These are phyloP conservation scores for Phlebopus sp. DNA, from an alignment of 1,284 basidiomycete genomes.

Conservation along the genomic window DNA sequence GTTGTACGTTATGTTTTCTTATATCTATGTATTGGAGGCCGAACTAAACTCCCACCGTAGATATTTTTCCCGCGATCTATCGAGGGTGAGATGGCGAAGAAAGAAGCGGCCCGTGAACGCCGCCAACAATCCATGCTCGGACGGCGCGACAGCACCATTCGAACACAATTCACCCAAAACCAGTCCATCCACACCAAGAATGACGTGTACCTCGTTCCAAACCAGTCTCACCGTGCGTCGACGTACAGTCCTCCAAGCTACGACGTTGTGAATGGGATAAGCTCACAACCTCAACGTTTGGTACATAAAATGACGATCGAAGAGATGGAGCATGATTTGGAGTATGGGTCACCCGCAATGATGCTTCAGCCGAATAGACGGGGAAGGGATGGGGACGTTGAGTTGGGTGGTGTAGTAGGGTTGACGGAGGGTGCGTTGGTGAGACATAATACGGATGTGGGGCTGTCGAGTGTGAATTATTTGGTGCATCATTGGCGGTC, in stretches of 20 bases:
- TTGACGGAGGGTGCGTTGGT: constrained; percentile 38
- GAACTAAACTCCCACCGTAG: constrained; percentile 34
- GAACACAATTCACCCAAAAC: background rate
- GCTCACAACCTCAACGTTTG: background rate
- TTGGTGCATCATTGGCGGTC: constrained; percentile 49
- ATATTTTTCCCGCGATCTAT: constrained; percentile 78
- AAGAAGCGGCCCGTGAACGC: constrained; percentile 41
- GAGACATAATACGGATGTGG: constrained; percentile 28
- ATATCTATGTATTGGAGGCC: background rate
- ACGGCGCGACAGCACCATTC: background rate
- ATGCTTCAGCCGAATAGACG: constrained; percentile 44
- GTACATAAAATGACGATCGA: background rate
- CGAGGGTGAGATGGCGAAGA: constrained; percentile 54
- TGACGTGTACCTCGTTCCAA: background rate
- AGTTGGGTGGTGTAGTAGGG: constrained; percentile 25
- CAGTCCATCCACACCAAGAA: constrained; percentile 8
- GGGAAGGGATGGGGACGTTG: constrained; percentile 38
- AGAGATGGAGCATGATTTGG: constrained; percentile 1
- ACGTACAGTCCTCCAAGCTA: constrained; percentile 2
- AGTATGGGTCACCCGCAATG: background rate
- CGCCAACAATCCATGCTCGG: constrained; percentile 24
- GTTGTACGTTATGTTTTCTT: constrained; percentile 45
- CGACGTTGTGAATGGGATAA: background rate
- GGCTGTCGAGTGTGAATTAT: constrained; percentile 35
- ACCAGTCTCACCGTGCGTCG: background rate